Conservation (phyloP, 345 rosid species). For the Populus alba region DNA sequence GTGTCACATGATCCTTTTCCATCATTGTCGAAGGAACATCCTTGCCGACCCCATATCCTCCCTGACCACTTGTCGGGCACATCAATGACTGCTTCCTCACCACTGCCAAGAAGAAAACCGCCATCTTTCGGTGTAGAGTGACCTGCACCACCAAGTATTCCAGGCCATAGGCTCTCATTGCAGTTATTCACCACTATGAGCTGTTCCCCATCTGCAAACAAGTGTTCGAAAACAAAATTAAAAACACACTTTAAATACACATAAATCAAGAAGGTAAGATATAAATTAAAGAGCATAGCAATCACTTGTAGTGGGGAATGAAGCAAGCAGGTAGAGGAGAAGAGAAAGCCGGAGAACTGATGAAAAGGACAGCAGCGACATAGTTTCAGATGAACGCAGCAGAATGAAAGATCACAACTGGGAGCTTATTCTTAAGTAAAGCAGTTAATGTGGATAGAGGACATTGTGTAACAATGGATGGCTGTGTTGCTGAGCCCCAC, state of each 20-base stretch:
- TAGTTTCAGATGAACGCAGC: conserved; percentile 6
- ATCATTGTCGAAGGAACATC: conserved; percentile 53
- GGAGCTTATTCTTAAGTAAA: background rate
- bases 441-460: background rate
- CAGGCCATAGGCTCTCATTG: conserved; percentile 80
- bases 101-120: conserved; percentile 63
- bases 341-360: conserved; percentile 19
- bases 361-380: conserved; percentile 27
- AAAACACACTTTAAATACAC: background rate
- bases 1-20: conserved; percentile 74
- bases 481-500: background rate
- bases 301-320: conserved; percentile 30
- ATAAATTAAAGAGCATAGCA: background rate
- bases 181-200: conserved; percentile 83
- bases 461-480: conserved; percentile 1
- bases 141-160: conserved; percentile 67
- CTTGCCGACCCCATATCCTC: conserved; percentile 81
- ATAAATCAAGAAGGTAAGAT: background rate
- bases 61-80: conserved; percentile 82
- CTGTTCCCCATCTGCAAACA: conserved; percentile 58
- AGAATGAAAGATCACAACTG: background rate
- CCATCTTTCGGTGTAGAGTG: conserved; percentile 56
- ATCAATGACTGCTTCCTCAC: conserved; percentile 64
- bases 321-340: conserved; percentile 28
- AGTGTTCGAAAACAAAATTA: background rate